Evolutionary conservation across 75 land plant species (phyloP).

Genomic region (Chamaecyparis obtusa): DNA sequence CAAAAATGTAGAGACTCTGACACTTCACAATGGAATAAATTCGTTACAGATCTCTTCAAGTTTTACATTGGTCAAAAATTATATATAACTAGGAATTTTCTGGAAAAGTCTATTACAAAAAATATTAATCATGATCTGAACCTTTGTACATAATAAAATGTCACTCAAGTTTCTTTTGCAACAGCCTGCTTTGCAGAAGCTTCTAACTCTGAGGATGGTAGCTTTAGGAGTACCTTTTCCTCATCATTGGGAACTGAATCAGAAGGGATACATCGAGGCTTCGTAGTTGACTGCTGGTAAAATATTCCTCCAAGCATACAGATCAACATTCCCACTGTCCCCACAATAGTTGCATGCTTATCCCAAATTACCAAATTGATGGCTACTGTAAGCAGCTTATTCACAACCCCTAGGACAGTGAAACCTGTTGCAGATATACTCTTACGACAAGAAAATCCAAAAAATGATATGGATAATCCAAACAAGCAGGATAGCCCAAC

Average conservation of each 20-base stretch:
- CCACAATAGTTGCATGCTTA: conserved; percentile 37
- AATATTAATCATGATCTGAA: background rate
- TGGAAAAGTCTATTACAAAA: background rate
- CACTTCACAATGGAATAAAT: background rate
- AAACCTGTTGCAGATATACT: conserved; percentile 48
- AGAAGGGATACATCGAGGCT: conserved; percentile 17
- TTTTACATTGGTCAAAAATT: background rate
- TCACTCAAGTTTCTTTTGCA: conserved; percentile 10
- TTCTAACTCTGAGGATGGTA: conserved; percentile 12
- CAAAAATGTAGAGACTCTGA: background rate
- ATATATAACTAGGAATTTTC: background rate
- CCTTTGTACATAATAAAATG: background rate
- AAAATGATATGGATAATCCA: conserved; percentile 46
- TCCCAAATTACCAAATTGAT: conserved; percentile 49
- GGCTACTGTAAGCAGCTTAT: conserved; percentile 48
- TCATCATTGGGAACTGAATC: conserved; percentile 13
- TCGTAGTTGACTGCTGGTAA: conserved; percentile 41
- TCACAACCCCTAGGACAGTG: conserved; percentile 50
- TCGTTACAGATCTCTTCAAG: background rate
- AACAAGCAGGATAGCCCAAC: conserved; percentile 40
- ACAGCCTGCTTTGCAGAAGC: conserved; percentile 15
- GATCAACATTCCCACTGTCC: conserved; percentile 43
- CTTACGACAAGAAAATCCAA: conserved; percentile 43
- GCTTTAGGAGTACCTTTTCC: conserved; percentile 9
- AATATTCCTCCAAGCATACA: conserved; percentile 43